Evolutionary conservation across 2,329 filamentous ascomycete species (phyloP), one percentile per base, ranked within the genome.

Genomic region (Pestalotiopsis sp.): DNA sequence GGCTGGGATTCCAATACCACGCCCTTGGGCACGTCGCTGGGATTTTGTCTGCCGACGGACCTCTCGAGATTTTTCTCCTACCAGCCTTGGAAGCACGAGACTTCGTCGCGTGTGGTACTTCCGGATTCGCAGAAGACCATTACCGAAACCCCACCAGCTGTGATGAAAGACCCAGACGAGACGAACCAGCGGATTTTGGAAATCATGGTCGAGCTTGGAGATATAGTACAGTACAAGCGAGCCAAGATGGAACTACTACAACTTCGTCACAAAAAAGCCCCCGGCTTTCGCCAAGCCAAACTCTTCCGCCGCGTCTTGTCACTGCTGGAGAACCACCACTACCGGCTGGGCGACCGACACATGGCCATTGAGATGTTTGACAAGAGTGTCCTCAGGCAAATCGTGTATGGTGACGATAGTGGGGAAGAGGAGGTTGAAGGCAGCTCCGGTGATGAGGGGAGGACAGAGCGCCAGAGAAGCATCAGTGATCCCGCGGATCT

Each of bases 361-460:
- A 95, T 97, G 81, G 92, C 97, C 45, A 91, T 98, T 69, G 96
- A 98, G 77, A 82, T 99, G 25, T 99, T 99, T 75, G 95, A 98
- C 76, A 96, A 95, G 81, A 91, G 89, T 69, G 93, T 98, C 58
- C 86, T 98, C 81, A 87, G 94, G 71, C 89, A 90, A 72, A 93
- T 98, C 70, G 92, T 99, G 13, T 90, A 97, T 68, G 91, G 92
- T 65, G 92, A 93, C 45, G 81, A 80, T 36, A 80, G 77, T 12
- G 79, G 78, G 36, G 80, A 83, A 12, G 64, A 66, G 36, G 82
- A 83, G 60, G 72, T 73, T 58, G 79, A 77, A 20, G 78, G 77
- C 62, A 82, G 84, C 67, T 87, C 84, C 14, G 84, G 82, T 0
- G 86, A 85, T 63, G 85, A 88, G 70, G 82, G 82, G 73, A 78